Evolutionary conservation across 2,329 filamentous ascomycete genomes (phyloP).

Genomic region (Cladophialophora chaetospira): DNA sequence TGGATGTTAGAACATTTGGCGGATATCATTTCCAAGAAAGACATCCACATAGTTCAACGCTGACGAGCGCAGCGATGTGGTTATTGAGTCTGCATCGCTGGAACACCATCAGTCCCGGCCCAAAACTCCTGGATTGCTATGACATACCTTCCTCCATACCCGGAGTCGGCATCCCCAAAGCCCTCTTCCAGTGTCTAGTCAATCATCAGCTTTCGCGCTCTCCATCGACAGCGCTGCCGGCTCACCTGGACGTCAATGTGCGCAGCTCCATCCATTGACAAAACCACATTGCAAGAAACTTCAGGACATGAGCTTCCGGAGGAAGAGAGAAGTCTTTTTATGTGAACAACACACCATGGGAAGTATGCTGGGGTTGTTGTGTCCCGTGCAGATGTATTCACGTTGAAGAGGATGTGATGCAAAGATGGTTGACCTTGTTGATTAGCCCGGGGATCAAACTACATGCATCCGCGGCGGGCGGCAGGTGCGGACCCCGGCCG

Average conservation of each 20-base stretch:
- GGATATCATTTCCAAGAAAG: too few relatives aligned
- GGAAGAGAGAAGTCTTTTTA: too few relatives aligned
- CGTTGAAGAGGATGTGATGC: too few relatives aligned
- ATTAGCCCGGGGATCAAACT: too few relatives aligned
- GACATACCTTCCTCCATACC: slow-evolving; percentile 8
- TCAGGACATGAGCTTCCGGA: too few relatives aligned
- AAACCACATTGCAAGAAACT: neutral
- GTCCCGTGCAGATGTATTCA: too few relatives aligned
- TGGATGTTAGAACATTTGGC: neutral
- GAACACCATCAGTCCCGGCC: neutral
- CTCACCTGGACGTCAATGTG: slow-evolving; percentile 12
- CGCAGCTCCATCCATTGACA: slow-evolving; percentile 5
- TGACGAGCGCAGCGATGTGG: neutral
- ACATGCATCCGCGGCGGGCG: too few relatives aligned
- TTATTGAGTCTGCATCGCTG: neutral
- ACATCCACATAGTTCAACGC: slow-evolving; percentile 1
- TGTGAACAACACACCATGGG: too few relatives aligned
- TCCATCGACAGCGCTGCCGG: neutral
- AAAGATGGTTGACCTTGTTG: too few relatives aligned
- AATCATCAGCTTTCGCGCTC: neutral
- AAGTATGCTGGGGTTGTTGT: too few relatives aligned
- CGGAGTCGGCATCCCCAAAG: neutral
- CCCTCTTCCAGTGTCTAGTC: neutral
- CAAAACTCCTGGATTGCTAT: too few relatives aligned
- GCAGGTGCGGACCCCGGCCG: too few relatives aligned